Base-by-base conservation (phyloP, 2,329 filamentous ascomycete species). In the Diaporthe sp. region DNA sequence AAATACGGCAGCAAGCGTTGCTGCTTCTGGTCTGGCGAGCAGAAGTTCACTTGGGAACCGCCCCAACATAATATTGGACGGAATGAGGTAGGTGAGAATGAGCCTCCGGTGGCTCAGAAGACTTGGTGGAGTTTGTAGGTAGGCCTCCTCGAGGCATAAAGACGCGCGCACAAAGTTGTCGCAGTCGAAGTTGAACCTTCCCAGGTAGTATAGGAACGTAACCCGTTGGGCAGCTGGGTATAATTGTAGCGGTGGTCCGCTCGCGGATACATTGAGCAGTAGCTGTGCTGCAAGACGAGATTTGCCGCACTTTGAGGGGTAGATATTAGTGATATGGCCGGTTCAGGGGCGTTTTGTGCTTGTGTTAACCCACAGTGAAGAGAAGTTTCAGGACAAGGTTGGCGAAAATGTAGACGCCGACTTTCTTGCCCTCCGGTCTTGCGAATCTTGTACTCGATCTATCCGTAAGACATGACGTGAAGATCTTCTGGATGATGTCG, bases 191-290 rank as follows among this genome's bases (percentile, higher is more conserved):
- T 96, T 92, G 84, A 96, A 98, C 75, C 95, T 93, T 25, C 96
- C 96, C 8, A 98, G 92, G 82, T 98, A 98, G 86, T 98, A 98
- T 19, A 98, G 92, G 80, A 96, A 98, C 4, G 95, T 98, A 70
- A 98, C 95, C 67, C 95, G 92, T 82, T 98, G 94, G 8, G 94
- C 90, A 31, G 94, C 95, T 3, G 96, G 95, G 81, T 97, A 98
- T 71, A 94, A 90, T 1, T 90, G 89, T 17, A 98, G 86, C 0
- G 95, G 94, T 1, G 95, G 95, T 0, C 94, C 96, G 78, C 94
- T 94, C 74, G 94, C 92, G 68, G 92, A 93, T 78, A 98, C 96
- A 81, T 97, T 97, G 78, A 92, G 93, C 82, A 98, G 97, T 80
- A 98, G 94, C 83, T 96, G 95, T 78, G 94, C 94, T 22, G 95